Conservation (phyloP, 768 basidiomycete species). For the Tricholoma hemisulphureum region DNA sequence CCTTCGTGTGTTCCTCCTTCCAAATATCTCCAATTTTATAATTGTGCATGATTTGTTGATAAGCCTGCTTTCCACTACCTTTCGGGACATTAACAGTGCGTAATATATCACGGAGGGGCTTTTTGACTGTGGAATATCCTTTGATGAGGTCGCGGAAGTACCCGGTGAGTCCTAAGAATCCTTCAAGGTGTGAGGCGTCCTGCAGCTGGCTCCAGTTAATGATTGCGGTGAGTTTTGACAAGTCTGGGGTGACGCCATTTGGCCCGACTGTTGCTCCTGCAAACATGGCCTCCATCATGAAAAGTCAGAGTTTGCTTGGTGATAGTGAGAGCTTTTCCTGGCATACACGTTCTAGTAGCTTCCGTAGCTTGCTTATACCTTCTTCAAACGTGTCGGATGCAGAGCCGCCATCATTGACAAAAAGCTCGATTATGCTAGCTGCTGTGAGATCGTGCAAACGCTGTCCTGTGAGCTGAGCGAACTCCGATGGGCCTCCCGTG, state of each 20-base stretch:
- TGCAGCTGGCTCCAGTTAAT: background rate
- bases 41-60: background rate
- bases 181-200: background rate
- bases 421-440: slow-evolving; percentile 29
- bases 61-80: background rate
- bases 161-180: background rate
- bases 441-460: slow-evolving; percentile 25
- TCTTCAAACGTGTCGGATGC: slow-evolving; percentile 32
- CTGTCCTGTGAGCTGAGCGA: slow-evolving; percentile 28
- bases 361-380: slow-evolving; percentile 19
- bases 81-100: background rate
- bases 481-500: slow-evolving; percentile 36
- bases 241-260: background rate
- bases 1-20: background rate
- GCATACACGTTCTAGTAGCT: slow-evolving; percentile 25
- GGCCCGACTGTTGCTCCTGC: slow-evolving; percentile 13
- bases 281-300: slow-evolving; percentile 32
- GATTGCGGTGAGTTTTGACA: background rate
- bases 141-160: background rate
- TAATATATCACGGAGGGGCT: background rate
- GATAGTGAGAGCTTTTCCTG: slow-evolving; percentile 31
- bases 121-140: background rate
- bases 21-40: background rate
- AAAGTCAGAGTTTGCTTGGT: slow-evolving; percentile 31
- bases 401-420: slow-evolving; percentile 39